Conservation (phyloP, 2,329 filamentous ascomycete genomes). For the Scolecobasidium constrictum region DNA sequence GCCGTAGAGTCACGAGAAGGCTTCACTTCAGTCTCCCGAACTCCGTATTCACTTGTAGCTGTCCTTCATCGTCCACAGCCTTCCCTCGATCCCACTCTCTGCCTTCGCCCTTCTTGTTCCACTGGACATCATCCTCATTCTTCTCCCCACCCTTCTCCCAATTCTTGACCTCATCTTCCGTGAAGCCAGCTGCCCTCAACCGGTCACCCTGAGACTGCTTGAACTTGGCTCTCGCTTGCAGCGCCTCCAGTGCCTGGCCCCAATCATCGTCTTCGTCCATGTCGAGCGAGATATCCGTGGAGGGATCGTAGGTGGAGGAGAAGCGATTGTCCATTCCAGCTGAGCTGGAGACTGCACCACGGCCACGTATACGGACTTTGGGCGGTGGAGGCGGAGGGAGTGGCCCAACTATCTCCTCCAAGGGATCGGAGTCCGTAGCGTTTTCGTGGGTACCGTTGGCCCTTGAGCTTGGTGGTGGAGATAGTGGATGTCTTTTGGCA, state of each 20-base stretch:
- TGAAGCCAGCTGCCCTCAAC: conserved; percentile 67
- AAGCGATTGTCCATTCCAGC: conserved; percentile 75
- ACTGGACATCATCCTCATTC: conserved; percentile 57
- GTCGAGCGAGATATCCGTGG: conserved; percentile 41
- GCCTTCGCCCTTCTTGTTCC: conserved; percentile 58
- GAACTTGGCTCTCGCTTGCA: conserved; percentile 71
- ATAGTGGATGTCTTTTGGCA: no score
- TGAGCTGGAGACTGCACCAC: conserved; percentile 50
- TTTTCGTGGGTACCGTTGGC: no score
- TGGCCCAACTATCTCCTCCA: conserved; percentile 69
- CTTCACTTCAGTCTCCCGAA: conserved; percentile 26
- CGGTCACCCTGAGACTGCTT: conserved; percentile 64
- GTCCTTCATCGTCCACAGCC: conserved; percentile 43
- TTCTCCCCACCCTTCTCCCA: conserved; percentile 56
- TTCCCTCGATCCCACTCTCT: conserved; percentile 60
- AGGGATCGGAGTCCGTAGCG: conserved; percentile 56
- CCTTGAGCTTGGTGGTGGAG: no score
- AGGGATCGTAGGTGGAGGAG: conserved; percentile 51
- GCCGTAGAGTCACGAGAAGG: no score
- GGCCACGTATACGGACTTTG: conserved; percentile 49
- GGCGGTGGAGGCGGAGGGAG: conserved; percentile 40
- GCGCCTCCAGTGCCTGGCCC: conserved; percentile 68
- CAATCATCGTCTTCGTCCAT: conserved; percentile 53
- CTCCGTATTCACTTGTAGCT: conserved; percentile 37
- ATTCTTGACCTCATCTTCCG: conserved; percentile 59